phyloP scores from a whole-genome alignment of 352 stramenopile genomes.

The Phytophthora litchii region DNA sequence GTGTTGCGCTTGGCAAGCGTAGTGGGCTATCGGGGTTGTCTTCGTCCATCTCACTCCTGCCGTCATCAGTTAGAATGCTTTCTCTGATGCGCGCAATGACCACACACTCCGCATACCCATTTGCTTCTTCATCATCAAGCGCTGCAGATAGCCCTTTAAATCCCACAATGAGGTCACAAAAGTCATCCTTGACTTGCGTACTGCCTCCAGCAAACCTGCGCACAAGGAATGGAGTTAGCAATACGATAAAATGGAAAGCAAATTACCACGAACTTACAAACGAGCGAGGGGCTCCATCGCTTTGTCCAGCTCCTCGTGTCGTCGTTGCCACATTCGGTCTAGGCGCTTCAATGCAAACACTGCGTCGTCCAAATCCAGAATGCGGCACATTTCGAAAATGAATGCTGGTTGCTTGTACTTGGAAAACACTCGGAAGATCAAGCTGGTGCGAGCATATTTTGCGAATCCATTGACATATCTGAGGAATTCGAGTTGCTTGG shows the following conservation, averaged over 20 bases:
- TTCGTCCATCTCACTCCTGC: slow-evolving; percentile 11
- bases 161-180: slow-evolving; percentile 71
- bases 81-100: slow-evolving; percentile 14
- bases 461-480: slow-evolving; percentile 48
- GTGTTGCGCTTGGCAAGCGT: slow-evolving; percentile 27
- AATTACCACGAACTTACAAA: slow-evolving; percentile 11
- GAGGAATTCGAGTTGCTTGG: slow-evolving; percentile 48
- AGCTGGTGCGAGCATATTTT: slow-evolving; percentile 26
- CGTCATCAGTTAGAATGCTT: not conserved
- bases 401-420: slow-evolving; percentile 56
- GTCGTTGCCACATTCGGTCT: slow-evolving; percentile 52
- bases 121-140: slow-evolving; percentile 8
- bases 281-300: slow-evolving; percentile 33
- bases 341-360: slow-evolving; percentile 67
- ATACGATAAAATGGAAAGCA: not conserved
- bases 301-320: slow-evolving; percentile 34
- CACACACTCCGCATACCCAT: slow-evolving; percentile 19
- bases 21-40: slow-evolving; percentile 9
- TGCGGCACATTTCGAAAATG: slow-evolving; percentile 69
- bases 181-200: slow-evolving; percentile 47
- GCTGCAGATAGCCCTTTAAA: slow-evolving; percentile 39
- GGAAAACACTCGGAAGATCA: slow-evolving; percentile 63
- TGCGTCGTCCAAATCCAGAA: slow-evolving; percentile 68
- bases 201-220: slow-evolving; percentile 11
- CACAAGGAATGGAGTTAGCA: not conserved